phyloP scores from a whole-genome alignment of 176 grass and related monocot genomes.

The Pontederia paniculata region DNA sequence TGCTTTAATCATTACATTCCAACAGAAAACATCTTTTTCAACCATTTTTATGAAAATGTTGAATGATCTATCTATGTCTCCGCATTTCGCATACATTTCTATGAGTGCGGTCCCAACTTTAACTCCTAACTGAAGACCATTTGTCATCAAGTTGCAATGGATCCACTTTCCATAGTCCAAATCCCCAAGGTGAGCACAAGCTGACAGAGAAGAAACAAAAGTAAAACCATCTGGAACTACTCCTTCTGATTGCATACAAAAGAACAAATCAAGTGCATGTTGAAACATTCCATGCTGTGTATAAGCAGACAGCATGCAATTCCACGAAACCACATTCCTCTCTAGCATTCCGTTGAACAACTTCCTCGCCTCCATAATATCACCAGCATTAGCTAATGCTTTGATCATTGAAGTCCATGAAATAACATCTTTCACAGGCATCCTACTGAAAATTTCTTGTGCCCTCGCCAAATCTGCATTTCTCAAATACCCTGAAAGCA shows the following conservation, averaged over 20 bases:
- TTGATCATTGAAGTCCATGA: conserved; percentile 36
- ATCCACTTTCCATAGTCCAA: conserved; percentile 38
- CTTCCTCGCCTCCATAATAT: conserved; percentile 24
- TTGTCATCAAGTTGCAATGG: conserved; percentile 35
- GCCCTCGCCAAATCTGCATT: neutral
- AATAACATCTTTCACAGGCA: conserved; percentile 24
- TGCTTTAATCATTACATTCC: conserved; percentile 47
- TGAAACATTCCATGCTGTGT: conserved; percentile 22
- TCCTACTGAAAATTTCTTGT: conserved; percentile 24
- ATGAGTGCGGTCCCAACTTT: conserved; percentile 32
- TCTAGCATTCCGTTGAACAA: conserved; percentile 35
- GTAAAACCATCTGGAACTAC: conserved; percentile 27
- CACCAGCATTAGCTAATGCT: conserved; percentile 11
- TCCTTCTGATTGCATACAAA: conserved; percentile 26
- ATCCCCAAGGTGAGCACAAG: conserved; percentile 31
- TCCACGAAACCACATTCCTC: conserved; percentile 46
- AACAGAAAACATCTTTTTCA: conserved; percentile 37
- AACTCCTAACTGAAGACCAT: conserved; percentile 17
- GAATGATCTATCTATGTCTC: conserved; percentile 25
- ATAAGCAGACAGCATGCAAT: conserved; percentile 41
- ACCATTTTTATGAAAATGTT: conserved; percentile 31
- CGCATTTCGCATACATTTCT: conserved; percentile 46
- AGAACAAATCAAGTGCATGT: conserved; percentile 26
- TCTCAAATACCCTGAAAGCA: conserved; percentile 27
- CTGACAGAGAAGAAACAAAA: conserved; percentile 17